Conservation (phyloP, 257 asterid genomes). For the Dorcoceras hygrometricum region DNA sequence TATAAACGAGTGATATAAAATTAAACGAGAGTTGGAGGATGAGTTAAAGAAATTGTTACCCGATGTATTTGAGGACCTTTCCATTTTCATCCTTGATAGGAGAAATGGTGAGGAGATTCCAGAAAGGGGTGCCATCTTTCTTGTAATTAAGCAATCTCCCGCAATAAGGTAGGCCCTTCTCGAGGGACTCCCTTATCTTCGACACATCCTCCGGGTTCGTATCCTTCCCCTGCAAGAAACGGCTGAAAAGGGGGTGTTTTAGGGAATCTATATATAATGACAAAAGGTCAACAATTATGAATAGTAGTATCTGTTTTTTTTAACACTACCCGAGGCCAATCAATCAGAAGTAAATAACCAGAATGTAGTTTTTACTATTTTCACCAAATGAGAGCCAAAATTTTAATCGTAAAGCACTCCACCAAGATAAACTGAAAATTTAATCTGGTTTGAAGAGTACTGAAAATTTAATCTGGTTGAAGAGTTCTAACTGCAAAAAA, state of each 20-base stretch:
- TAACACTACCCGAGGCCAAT: neutral
- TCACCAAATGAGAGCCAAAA: neutral
- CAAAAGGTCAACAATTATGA: too few species aligned
- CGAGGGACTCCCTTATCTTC: conserved; percentile 72
- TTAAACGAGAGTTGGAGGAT: too few species aligned
- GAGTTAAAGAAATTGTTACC: conserved; percentile 42
- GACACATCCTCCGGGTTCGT: conserved; percentile 88
- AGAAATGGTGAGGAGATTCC: conserved; percentile 94
- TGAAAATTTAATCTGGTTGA: neutral
- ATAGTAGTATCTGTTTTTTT: too few species aligned
- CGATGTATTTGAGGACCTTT: conserved; percentile 82
- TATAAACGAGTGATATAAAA: too few species aligned
- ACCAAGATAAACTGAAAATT: too few species aligned
- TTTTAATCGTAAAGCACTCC: too few species aligned
- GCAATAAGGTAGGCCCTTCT: conserved; percentile 59
- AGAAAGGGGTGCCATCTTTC: conserved; percentile 92
- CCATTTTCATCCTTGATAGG: conserved; percentile 94
- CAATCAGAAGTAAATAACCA: too few species aligned
- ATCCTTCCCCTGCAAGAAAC: conserved; percentile 83
- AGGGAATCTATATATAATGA: too few species aligned
- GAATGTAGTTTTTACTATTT: neutral
- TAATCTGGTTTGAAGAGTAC: too few species aligned
- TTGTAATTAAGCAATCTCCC: conserved; percentile 93
- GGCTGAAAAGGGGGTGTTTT: too few species aligned
- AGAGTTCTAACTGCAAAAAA: neutral